A percentile compares a stretch with the other conserved stretches of the same genome.
These are phyloP conservation scores for Talaromyces sp. DNA, from an alignment of 2,329 filamentous ascomycete genomes.

Conservation along the genomic window DNA sequence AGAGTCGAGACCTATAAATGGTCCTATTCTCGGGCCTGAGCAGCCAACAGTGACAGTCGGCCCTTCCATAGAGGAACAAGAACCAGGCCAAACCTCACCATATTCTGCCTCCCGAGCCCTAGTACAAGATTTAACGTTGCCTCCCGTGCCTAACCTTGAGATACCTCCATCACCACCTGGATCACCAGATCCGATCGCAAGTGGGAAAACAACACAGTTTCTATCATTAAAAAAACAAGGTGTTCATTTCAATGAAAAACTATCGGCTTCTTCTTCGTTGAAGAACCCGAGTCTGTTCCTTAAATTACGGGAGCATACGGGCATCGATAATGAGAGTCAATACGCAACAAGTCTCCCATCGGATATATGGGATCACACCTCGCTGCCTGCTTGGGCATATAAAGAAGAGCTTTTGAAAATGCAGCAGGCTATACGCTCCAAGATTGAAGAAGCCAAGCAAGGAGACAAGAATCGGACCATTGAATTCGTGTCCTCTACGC, in stretches of 20 bases:
- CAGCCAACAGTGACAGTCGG: conserved; percentile 26
- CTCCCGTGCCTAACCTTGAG: conserved; percentile 44
- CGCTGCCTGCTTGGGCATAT: conserved; percentile 43
- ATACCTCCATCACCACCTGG: conserved; percentile 48
- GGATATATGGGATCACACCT: conserved; percentile 40
- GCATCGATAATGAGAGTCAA: conserved; percentile 51
- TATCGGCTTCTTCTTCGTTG: conserved; percentile 55
- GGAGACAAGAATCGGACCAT: conserved; percentile 38
- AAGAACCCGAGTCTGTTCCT: conserved; percentile 57
- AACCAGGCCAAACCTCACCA: conserved; percentile 40
- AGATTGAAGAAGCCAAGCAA: conserved; percentile 34
- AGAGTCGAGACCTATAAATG: conserved; percentile 19
- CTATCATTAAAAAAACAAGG: conserved; percentile 60
- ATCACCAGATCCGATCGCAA: conserved; percentile 43
- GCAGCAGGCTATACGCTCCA: conserved; percentile 39
- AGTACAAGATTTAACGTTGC: conserved; percentile 56
- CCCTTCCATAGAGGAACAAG: conserved; percentile 17
- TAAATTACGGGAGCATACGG: conserved; percentile 58
- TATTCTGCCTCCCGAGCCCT: conserved; percentile 49
- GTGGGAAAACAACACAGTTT: conserved; percentile 59
- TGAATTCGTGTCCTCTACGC: conserved; percentile 36
- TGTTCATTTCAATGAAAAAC: conserved; percentile 62
- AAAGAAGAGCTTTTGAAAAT: conserved; percentile 46
- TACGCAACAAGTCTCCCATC: conserved; percentile 50
- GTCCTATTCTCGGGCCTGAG: conserved; percentile 38